These are phyloP conservation scores for Phytophthora citricola DNA, from an alignment of 352 stramenopile genomes.

Conservation along the genomic window DNA sequence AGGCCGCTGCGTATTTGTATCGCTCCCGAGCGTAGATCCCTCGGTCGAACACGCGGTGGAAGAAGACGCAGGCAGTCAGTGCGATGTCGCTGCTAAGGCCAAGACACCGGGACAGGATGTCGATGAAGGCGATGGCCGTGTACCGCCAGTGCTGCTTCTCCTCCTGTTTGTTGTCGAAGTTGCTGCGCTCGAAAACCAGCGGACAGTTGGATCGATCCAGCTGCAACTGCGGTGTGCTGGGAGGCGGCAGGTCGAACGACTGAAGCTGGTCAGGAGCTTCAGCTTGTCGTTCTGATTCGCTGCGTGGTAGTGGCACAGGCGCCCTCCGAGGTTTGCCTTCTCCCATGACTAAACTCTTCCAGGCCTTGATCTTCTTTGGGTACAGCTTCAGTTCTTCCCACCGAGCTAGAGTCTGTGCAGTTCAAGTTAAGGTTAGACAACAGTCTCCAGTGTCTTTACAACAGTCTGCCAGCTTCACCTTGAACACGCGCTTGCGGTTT, in stretches of 20 bases:
- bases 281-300: slow-evolving; percentile 67
- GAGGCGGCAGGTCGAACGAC: slow-evolving; percentile 73
- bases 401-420: slow-evolving; percentile 66
- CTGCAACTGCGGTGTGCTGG: slow-evolving; percentile 46
- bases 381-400: slow-evolving; percentile 89
- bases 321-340: slow-evolving; percentile 71
- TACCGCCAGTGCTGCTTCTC: slow-evolving; percentile 87
- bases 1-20: slow-evolving; percentile 85
- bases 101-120: slow-evolving; percentile 74
- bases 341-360: slow-evolving; percentile 77
- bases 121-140: slow-evolving; percentile 82
- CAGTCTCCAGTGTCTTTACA: not conserved
- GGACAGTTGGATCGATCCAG: slow-evolving; percentile 82
- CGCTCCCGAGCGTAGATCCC: slow-evolving; percentile 82
- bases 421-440: not conserved
- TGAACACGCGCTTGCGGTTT: slow-evolving; percentile 79
- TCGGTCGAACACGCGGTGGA: slow-evolving; percentile 81
- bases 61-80: slow-evolving; percentile 79
- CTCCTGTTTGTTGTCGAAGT: slow-evolving; percentile 66
- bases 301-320: slow-evolving; percentile 58
- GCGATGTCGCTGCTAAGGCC: slow-evolving; percentile 73
- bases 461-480: slow-evolving; percentile 36
- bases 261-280: slow-evolving; percentile 76
- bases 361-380: slow-evolving; percentile 76
- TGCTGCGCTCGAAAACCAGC: slow-evolving; percentile 69